Percentiles rank a stretch among this genome's conserved stretches.
These are phyloP conservation scores for Debaryomyces sp. DNA, from an alignment of 1,139 yeast species.

Conservation along the genomic window DNA sequence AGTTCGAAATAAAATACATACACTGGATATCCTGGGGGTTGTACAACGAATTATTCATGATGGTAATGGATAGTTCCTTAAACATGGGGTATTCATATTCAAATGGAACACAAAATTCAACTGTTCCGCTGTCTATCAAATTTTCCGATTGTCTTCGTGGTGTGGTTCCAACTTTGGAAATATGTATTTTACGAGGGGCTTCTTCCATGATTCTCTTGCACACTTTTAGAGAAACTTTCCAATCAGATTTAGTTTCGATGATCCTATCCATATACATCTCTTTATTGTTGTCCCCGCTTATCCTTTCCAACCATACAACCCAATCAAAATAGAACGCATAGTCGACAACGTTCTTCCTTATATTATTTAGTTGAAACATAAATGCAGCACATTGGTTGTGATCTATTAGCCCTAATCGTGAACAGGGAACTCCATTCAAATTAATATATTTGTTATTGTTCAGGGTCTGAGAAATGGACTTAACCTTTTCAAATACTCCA, in stretches of 20 bases:
- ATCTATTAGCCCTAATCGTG: slow-evolving; percentile 19
- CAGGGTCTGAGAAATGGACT: not conserved
- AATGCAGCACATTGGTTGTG: slow-evolving; percentile 16
- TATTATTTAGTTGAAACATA: slow-evolving; percentile 12
- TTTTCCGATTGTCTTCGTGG: slow-evolving; percentile 17
- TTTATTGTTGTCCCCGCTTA: slow-evolving; percentile 4
- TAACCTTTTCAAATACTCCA: not conserved
- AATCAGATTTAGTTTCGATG: slow-evolving; percentile 21
- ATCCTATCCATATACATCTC: slow-evolving; percentile 10
- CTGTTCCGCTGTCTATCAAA: slow-evolving; percentile 13
- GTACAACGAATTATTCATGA: slow-evolving; percentile 17
- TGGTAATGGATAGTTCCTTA: slow-evolving; percentile 12
- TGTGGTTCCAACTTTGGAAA: slow-evolving; percentile 18
- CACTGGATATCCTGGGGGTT: slow-evolving; percentile 18
- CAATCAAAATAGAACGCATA: slow-evolving; percentile 24
- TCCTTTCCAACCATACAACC: slow-evolving; percentile 18
- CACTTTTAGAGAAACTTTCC: slow-evolving; percentile 13
- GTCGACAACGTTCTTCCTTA: slow-evolving; percentile 15
- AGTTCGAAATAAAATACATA: slow-evolving; percentile 12
- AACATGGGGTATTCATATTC: slow-evolving; percentile 15
- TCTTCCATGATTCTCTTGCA: slow-evolving; percentile 10
- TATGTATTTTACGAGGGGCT: slow-evolving; percentile 14
- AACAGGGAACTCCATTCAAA: slow-evolving; percentile 17
- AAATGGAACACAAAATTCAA: slow-evolving; percentile 15
- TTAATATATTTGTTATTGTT: not conserved